Evolutionary conservation across 1,284 basidiomycete species (phyloP), one percentile per base, ranked within the genome.

Genomic region (Anthracocystis setariae): DNA sequence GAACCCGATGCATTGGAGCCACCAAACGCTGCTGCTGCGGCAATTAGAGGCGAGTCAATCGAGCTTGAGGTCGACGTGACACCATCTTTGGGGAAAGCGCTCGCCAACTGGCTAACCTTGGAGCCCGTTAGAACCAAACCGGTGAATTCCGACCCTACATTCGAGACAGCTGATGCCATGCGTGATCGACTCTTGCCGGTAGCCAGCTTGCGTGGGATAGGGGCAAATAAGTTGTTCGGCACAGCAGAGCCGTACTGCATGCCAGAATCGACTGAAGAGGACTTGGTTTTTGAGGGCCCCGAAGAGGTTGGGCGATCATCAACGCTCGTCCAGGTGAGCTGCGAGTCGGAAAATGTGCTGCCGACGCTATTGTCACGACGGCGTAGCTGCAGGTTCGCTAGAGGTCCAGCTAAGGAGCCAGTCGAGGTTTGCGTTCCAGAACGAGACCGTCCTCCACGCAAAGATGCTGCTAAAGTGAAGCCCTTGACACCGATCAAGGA

Each of bases 341-440:
- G 48, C 23, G 66, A 54, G 29, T 63, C 60, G 33, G 54, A 51
- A 13, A 55, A 13, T 15, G 40, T 50, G 60, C 55, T 69, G 43
- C 51, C 33, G 37, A 63, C 42, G 7, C 49, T 59, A n/a, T 51
- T 42, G 40, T 63, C 60, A 23, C 66, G 54, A 1, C 47, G 55
- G 5, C 66, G 49, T n/a, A 44, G 51, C 17, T 61, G 65, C 13
- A 55, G 38, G 9, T 44, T 43, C 25, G 60, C 48, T 4, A 63
- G 53, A n/a, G 47, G 53, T 5, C 45, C 45, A 17, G 49, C 42
- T 23, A 52, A 23, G 20, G 48, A 57, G 33, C 37, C 23, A 15
- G 52, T 38, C 24, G 51, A 50, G 8, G 42, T 38, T 27, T 53
- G 45, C 3, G 55, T 57, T 20, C 37, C 35, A 5, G 49, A 50